Percentiles rank a stretch among this genome's conserved stretches.
Evolutionary conservation across 768 basidiomycete species (phyloP).

Genomic region (Porpolomopsis calyptriformis): DNA sequence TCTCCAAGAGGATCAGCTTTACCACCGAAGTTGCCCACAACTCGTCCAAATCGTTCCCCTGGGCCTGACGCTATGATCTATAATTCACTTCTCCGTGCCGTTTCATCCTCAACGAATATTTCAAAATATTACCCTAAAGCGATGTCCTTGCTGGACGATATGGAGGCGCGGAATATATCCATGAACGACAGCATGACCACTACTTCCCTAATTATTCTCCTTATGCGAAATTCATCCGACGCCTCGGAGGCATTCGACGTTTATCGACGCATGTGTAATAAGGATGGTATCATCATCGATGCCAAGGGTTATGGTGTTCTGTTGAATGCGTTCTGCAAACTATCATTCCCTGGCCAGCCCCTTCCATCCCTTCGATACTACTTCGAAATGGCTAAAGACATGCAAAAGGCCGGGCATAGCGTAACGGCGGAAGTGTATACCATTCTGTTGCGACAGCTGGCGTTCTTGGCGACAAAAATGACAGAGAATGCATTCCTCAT

Average conservation of each 20-base stretch:
- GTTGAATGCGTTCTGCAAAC: constrained; percentile 49
- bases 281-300: constrained; percentile 32
- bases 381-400: constrained; percentile 70
- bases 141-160: constrained; percentile 50
- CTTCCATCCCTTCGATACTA: constrained; percentile 44
- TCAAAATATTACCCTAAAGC: constrained; percentile 39
- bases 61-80: constrained; percentile 48
- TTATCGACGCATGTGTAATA: constrained; percentile 30
- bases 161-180: constrained; percentile 42
- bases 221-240: constrained; percentile 50
- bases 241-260: constrained; percentile 51
- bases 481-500: constrained; percentile 12
- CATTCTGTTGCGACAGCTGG: constrained; percentile 50
- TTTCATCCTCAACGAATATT: constrained; percentile 34
- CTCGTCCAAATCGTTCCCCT: constrained; percentile 20
- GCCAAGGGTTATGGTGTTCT: constrained; percentile 53
- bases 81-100: constrained; percentile 39
- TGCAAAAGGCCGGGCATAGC: constrained; percentile 53
- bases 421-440: constrained; percentile 56
- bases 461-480: constrained; percentile 30
- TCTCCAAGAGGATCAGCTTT: constrained; percentile 13
- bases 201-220: constrained; percentile 46
- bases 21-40: constrained; percentile 12
- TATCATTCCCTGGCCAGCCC: constrained; percentile 37
- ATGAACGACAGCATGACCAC: constrained; percentile 34